Percentiles rank a stretch among this genome's conserved stretches.
phyloP scores from a whole-genome alignment of 1,139 yeast species.

The Suhomyces bolitotheri region DNA sequence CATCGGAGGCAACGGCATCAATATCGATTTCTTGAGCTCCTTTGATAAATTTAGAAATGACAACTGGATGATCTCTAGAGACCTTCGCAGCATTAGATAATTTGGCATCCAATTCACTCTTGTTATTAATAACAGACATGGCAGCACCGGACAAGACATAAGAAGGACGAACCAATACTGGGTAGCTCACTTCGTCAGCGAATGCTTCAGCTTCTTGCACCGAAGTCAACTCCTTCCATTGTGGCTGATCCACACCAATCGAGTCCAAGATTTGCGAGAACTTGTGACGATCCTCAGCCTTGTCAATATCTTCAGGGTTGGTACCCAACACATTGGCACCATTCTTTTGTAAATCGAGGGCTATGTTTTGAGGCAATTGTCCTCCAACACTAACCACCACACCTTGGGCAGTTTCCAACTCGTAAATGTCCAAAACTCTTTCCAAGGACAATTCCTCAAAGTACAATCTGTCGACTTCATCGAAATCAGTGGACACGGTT shows the following conservation, averaged over 20 bases:
- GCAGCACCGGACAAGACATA: conserved; percentile 98
- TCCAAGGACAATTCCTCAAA: conserved; percentile 94
- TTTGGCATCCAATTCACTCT: conserved; percentile 76
- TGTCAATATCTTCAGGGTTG: conserved; percentile 90
- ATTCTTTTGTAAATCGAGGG: conserved; percentile 74
- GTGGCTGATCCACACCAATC: conserved; percentile 89
- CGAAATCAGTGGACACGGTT: conserved; percentile 97
- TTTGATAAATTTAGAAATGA: conserved; percentile 90
- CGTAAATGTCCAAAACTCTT: conserved; percentile 96
- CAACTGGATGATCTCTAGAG: conserved; percentile 95
- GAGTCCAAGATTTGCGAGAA: conserved; percentile 92
- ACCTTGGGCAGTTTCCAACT: conserved; percentile 84
- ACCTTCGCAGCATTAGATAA: conserved; percentile 87
- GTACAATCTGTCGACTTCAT: conserved; percentile 95
- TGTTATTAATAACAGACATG: conserved; percentile 85
- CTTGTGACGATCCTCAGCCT: conserved; percentile 98
- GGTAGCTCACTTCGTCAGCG: conserved; percentile 87
- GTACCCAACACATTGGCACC: conserved; percentile 93
- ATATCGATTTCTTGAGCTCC: conserved; percentile 97
- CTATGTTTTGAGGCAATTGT: conserved; percentile 96
- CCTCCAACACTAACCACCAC: conserved; percentile 98
- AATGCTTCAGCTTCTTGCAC: conserved; percentile 81
- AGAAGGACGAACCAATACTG: conserved; percentile 96
- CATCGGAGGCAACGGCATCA: conserved; percentile 92
- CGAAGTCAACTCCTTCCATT: conserved; percentile 94